Conservation (phyloP, 495 filamentous ascomycete species). For the Neurospora tetrasperma region DNA sequence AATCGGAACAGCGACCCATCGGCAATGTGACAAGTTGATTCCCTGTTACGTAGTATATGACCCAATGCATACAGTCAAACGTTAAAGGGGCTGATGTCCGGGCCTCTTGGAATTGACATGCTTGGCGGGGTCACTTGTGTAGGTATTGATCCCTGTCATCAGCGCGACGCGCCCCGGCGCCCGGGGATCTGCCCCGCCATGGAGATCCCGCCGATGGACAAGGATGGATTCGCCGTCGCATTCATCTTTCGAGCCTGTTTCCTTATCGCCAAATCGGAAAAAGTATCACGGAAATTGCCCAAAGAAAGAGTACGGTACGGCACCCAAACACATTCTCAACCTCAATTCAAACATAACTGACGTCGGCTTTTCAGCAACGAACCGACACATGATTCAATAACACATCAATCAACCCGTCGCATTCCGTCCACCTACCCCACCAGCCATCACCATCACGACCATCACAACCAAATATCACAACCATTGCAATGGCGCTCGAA, state of each 20-base stretch:
- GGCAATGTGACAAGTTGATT: not conserved
- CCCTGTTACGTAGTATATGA: not conserved
- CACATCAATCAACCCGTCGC: not conserved
- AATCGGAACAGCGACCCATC: not conserved
- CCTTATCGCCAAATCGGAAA: not conserved
- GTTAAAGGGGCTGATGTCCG: not conserved
- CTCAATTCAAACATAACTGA: not conserved
- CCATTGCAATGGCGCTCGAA: constrained; percentile 24
- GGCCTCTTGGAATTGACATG: not conserved
- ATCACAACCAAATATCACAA: not conserved
- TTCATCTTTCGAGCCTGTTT: not conserved
- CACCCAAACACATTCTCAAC: not conserved
- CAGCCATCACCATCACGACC: not conserved
- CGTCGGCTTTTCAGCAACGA: not conserved
- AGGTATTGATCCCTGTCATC: not conserved
- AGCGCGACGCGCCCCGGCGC: not conserved
- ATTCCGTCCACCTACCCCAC: not conserved
- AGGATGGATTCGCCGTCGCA: not conserved
- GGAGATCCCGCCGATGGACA: not conserved
- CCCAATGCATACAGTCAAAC: not conserved
- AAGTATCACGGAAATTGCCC: not conserved
- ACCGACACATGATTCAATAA: no score
- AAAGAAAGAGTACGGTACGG: not conserved
- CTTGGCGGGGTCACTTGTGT: not conserved
- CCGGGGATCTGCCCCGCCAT: not conserved